Conservation (phyloP, 371 early-diverging fungal genomes). For the Rhizopus sp. region DNA sequence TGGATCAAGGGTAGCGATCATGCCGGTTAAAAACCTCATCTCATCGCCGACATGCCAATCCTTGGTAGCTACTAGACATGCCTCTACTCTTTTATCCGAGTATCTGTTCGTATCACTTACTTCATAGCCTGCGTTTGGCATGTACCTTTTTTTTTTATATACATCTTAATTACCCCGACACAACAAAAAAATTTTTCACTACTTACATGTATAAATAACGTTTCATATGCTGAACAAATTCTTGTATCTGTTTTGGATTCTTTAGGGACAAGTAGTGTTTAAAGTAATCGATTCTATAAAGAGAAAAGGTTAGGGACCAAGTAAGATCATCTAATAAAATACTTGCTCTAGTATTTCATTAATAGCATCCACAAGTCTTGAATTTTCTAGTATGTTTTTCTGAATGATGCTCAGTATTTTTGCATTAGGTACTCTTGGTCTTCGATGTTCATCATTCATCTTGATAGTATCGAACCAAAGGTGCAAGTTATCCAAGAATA, state of each 20-base stretch:
- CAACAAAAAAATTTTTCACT: neutral
- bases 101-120: constrained; percentile 77
- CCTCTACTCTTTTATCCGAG: constrained; percentile 74
- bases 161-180: neutral
- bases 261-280: constrained; percentile 33
- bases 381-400: constrained; percentile 42
- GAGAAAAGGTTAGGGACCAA: neutral
- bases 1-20: constrained; percentile 71
- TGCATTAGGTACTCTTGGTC: constrained; percentile 33
- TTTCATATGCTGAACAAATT: constrained; percentile 50
- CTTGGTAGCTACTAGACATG: constrained; percentile 83
- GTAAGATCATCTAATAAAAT: neutral
- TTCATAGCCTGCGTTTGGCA: constrained; percentile 84
- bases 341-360: constrained; percentile 46
- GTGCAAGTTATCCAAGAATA: constrained; percentile 63
- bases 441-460: constrained; percentile 38
- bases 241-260: constrained; percentile 34
- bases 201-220: constrained; percentile 56
- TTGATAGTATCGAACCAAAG: constrained; percentile 71
- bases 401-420: constrained; percentile 60
- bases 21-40: constrained; percentile 77
- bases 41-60: constrained; percentile 76
- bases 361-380: constrained; percentile 48
- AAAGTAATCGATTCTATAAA: constrained; percentile 45
- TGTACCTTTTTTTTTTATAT: constrained; percentile 75